These are phyloP conservation scores for Moricandia moricandioides DNA, from an alignment of 345 rosid genomes.

Conservation along the genomic window DNA sequence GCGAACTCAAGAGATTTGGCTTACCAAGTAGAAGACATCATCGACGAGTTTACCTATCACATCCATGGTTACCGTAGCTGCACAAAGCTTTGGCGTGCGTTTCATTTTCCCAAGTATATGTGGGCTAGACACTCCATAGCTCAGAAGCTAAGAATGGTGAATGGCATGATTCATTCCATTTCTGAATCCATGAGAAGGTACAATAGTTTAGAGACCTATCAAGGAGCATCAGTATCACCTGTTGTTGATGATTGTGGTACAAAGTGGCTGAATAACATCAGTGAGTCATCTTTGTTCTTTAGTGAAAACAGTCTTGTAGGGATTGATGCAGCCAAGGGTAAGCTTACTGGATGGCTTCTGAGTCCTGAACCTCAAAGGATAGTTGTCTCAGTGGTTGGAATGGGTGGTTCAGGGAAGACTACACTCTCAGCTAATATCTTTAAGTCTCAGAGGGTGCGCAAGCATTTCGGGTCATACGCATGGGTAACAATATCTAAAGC, in stretches of 20 bases:
- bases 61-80: conserved; percentile 14
- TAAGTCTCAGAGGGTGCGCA: conserved; percentile 27
- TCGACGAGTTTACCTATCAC: conserved; percentile 39
- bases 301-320: conserved; percentile 44
- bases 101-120: conserved; percentile 30
- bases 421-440: conserved; percentile 38
- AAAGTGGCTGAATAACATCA: conserved; percentile 14
- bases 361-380: conserved; percentile 23
- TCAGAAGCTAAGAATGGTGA: conserved; percentile 30
- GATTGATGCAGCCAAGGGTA: conserved; percentile 28
- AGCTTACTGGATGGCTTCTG: conserved; percentile 34
- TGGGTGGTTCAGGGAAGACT: conserved; percentile 48
- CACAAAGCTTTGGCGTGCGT: background rate
- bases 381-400: conserved; percentile 37
- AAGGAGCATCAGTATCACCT: background rate
- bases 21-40: conserved; percentile 40
- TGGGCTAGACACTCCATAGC: conserved; percentile 34
- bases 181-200: conserved; percentile 38
- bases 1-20: conserved; percentile 31
- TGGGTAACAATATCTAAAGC: conserved; percentile 44
- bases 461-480: conserved; percentile 38
- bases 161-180: conserved; percentile 25
- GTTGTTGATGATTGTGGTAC: background rate
- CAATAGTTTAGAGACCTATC: conserved; percentile 3
- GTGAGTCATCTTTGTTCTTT: conserved; percentile 37